Conservation (phyloP, 2,329 filamentous ascomycete genomes). For the Fusarium armeniacum region DNA sequence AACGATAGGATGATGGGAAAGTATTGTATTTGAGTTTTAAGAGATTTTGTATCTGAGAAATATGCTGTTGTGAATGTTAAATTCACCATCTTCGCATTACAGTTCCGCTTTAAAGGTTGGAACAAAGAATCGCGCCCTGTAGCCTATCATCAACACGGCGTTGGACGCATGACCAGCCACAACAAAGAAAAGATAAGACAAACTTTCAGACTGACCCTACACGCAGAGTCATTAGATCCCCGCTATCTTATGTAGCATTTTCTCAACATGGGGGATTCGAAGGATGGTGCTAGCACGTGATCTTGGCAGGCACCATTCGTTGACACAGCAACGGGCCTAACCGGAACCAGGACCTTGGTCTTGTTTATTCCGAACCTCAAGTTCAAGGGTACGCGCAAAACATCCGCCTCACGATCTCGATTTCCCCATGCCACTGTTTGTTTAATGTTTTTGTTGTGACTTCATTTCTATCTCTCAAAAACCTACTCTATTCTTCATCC, state of each 20-base stretch:
- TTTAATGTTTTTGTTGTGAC: slow-evolving; percentile 43
- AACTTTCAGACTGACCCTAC: too few species aligned
- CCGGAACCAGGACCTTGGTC: slow-evolving; percentile 44
- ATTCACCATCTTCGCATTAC: neutral
- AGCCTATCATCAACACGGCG: neutral
- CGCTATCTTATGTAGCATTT: neutral
- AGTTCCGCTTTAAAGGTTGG: neutral
- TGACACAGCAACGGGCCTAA: slow-evolving; percentile 54
- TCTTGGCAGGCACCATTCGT: slow-evolving; percentile 25
- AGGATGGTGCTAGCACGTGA: slow-evolving; percentile 39
- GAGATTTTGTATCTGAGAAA: too few species aligned
- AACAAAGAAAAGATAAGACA: neutral
- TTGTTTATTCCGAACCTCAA: slow-evolving; percentile 49
- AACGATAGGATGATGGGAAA: neutral
- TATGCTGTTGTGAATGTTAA: neutral
- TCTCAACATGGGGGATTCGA: neutral
- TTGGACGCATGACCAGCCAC: neutral
- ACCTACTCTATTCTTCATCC: slow-evolving; percentile 22
- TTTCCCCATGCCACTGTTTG: slow-evolving; percentile 41
- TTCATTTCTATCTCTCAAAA: slow-evolving; percentile 39
- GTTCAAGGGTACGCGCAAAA: slow-evolving; percentile 47
- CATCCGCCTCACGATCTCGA: slow-evolving; percentile 36
- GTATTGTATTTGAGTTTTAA: neutral
- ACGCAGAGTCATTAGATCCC: neutral
- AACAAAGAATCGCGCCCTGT: neutral